phyloP scores from a whole-genome alignment of 371 early-diverging fungal genomes.

The Rhizopus delemar region DNA sequence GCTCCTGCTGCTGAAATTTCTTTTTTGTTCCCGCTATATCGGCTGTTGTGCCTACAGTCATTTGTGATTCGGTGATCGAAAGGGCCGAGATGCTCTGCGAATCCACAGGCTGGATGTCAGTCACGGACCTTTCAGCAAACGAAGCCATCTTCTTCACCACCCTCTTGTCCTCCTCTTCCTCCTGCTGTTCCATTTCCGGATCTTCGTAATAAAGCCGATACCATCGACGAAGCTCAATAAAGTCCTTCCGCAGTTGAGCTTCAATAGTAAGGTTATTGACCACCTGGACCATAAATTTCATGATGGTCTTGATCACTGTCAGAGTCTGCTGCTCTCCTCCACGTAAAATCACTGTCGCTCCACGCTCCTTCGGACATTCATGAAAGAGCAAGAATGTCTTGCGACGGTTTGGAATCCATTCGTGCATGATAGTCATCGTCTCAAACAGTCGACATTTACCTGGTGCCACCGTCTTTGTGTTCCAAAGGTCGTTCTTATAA shows the following conservation, averaged over 20 bases:
- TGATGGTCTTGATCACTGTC: constrained; percentile 71
- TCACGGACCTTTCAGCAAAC: constrained; percentile 9
- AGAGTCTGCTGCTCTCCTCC: constrained; percentile 68
- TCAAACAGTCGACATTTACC: constrained; percentile 79
- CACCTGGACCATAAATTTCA: constrained; percentile 78
- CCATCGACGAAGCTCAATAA: constrained; percentile 20
- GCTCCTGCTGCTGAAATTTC: constrained; percentile 13
- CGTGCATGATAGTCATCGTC: constrained; percentile 77
- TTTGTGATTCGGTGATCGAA: constrained; percentile 27
- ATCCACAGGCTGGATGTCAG: constrained; percentile 8
- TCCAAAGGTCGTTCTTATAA: constrained; percentile 74
- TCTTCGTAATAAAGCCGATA: constrained; percentile 8
- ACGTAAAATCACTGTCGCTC: constrained; percentile 87
- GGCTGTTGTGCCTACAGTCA: constrained; percentile 20
- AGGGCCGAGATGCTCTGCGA: constrained; percentile 25
- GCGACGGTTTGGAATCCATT: constrained; percentile 70
- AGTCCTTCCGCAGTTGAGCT: constrained; percentile 40
- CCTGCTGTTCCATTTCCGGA: not conserved
- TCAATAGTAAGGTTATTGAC: constrained; percentile 84
- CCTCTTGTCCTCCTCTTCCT: constrained; percentile 2
- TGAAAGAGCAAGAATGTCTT: constrained; percentile 88
- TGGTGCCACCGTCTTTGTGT: constrained; percentile 59
- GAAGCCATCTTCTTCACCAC: constrained; percentile 7
- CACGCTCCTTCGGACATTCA: constrained; percentile 75
- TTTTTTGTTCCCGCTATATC: constrained; percentile 21